Percentiles rank a stretch among this genome's conserved stretches.
Evolutionary conservation across 768 basidiomycete genomes (phyloP).

Genomic region (Boletus subparvulus): DNA sequence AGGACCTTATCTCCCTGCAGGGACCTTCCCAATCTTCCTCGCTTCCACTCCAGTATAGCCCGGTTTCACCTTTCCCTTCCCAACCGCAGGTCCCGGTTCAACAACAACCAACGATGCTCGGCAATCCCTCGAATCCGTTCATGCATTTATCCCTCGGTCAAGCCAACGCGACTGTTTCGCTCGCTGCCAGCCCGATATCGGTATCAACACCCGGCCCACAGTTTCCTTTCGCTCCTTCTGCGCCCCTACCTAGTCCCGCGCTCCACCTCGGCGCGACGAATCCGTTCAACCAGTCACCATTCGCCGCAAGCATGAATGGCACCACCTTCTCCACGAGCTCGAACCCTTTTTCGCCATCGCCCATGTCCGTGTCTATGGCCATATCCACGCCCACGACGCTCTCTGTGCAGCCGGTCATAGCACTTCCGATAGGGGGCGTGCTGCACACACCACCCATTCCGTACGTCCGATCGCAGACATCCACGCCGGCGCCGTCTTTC

Average conservation of each 20-base stretch:
- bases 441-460: slow-evolving; percentile 3
- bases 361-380: background rate
- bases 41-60: slow-evolving; percentile 46
- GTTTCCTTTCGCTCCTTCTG: slow-evolving; percentile 6
- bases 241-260: slow-evolving; percentile 14
- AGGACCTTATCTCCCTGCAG: slow-evolving; percentile 54
- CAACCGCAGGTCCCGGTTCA: slow-evolving; percentile 15
- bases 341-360: slow-evolving; percentile 18
- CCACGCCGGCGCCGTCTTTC: slow-evolving; percentile 3
- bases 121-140: slow-evolving; percentile 20
- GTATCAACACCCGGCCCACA: background rate
- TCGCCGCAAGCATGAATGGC: background rate
- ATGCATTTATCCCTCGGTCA: slow-evolving; percentile 14
- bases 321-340: slow-evolving; percentile 1
- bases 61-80: slow-evolving; percentile 7
- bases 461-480: background rate
- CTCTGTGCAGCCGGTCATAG: slow-evolving; percentile 8
- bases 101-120: slow-evolving; percentile 3
- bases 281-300: slow-evolving; percentile 17
- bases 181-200: slow-evolving; percentile 8
- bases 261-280: slow-evolving; percentile 13
- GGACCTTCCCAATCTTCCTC: slow-evolving; percentile 36
- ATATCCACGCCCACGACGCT: slow-evolving; percentile 10
- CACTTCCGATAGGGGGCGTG: slow-evolving; percentile 1
- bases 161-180: background rate